Evolutionary conservation across 2,329 filamentous ascomycete genomes (phyloP).

Genomic region (Metarhizium album): DNA sequence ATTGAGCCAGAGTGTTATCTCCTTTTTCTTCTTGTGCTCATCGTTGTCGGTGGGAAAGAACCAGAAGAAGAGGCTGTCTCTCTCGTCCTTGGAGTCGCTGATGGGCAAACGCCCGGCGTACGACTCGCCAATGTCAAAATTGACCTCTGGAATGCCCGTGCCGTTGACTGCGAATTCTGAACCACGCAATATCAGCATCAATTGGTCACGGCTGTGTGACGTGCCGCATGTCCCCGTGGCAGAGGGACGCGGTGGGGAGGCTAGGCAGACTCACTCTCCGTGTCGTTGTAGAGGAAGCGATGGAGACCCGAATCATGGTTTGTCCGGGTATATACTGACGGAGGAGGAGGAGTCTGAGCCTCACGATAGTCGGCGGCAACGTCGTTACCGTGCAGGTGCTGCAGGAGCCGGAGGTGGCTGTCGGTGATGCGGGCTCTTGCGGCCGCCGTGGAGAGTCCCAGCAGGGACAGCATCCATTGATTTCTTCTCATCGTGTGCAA

Average conservation of each 20-base stretch:
- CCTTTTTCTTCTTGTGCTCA: slow-evolving; percentile 34
- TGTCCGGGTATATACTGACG: not conserved
- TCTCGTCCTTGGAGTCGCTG: slow-evolving; percentile 34
- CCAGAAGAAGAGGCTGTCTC: slow-evolving; percentile 51
- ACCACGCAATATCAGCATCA: slow-evolving; percentile 15
- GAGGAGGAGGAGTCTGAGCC: not conserved
- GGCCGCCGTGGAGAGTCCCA: slow-evolving; percentile 1
- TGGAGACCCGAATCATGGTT: not conserved
- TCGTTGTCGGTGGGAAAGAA: slow-evolving; percentile 49
- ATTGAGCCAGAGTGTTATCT: slow-evolving; percentile 53
- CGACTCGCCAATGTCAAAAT: slow-evolving; percentile 51
- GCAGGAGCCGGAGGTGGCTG: not conserved
- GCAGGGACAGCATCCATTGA: not conserved
- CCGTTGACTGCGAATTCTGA: slow-evolving; percentile 50
- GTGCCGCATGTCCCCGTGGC: too few relatives aligned
- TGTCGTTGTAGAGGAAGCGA: slow-evolving; percentile 10
- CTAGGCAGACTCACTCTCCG: slow-evolving; percentile 9
- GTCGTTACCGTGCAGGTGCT: not conserved
- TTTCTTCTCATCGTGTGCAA: not conserved
- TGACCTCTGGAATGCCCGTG: slow-evolving; percentile 49
- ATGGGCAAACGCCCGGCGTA: slow-evolving; percentile 50
- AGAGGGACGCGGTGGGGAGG: too few relatives aligned
- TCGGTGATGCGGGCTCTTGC: not conserved
- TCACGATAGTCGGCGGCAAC: not conserved
- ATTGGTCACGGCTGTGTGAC: slow-evolving; percentile 13